phyloP scores from a whole-genome alignment of 306 rosid genomes.

The Nissolia schottii region DNA sequence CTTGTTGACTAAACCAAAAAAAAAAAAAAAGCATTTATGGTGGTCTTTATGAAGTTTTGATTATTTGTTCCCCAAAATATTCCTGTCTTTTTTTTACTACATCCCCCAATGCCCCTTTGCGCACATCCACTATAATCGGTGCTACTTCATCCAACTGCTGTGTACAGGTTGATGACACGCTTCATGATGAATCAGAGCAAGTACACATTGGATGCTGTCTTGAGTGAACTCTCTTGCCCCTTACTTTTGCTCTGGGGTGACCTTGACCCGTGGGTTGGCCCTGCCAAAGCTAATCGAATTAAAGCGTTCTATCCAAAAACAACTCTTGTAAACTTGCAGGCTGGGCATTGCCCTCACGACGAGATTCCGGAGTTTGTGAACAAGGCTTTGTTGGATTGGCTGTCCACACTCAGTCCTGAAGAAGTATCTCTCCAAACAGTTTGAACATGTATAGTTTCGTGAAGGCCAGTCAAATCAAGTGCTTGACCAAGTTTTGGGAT shows the following conservation, averaged over 20 bases:
- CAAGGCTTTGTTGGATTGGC: constrained; percentile 72
- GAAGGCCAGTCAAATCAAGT: not conserved
- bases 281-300: constrained; percentile 72
- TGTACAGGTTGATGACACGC: constrained; percentile 79
- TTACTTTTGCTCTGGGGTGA: constrained; percentile 89
- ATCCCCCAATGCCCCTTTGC: not conserved
- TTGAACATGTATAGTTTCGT: constrained; percentile 20
- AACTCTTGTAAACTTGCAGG: constrained; percentile 69
- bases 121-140: not conserved
- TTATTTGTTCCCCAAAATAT: not conserved
- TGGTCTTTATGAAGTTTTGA: not conserved
- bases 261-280: constrained; percentile 97
- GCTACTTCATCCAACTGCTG: not conserved
- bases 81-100: not conserved
- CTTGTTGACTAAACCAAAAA: not conserved
- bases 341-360: constrained; percentile 93
- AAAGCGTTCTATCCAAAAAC: constrained; percentile 78
- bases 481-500: constrained; percentile 5
- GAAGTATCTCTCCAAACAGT: constrained; percentile 45
- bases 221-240: constrained; percentile 75
- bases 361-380: constrained; percentile 84
- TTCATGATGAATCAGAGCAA: constrained; percentile 81
- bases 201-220: constrained; percentile 63
- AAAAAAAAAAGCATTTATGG: not conserved
- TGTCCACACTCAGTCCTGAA: constrained; percentile 44